These are phyloP conservation scores for Coelastrella sp. DNA, from an alignment of 139 green algal species.

Conservation along the genomic window DNA sequence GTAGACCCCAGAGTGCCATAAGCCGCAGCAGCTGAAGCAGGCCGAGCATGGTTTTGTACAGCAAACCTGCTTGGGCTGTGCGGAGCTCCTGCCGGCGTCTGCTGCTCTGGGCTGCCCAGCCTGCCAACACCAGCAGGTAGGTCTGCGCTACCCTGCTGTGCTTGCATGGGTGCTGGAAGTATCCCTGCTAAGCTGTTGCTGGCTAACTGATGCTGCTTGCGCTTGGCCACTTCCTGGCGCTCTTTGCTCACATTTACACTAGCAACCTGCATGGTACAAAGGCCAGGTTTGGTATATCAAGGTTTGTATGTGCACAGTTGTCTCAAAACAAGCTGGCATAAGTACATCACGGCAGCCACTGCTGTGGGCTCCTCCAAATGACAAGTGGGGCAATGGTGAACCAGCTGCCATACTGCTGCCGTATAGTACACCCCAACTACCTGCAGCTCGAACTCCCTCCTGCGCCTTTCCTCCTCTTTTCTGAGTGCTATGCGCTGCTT, in stretches of 20 bases:
- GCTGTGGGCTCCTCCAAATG: not conserved
- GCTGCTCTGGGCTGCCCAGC: constrained; percentile 3
- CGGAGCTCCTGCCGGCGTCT: not conserved
- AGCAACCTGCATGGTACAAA: constrained; percentile 1
- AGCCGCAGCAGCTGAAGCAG: not conserved
- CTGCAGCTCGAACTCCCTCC: constrained; percentile 33
- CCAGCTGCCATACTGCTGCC: no score
- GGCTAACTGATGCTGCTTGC: constrained; percentile 38
- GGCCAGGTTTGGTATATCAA: not conserved
- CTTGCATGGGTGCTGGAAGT: not conserved
- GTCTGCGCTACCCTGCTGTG: not conserved
- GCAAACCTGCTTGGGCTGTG: not conserved
- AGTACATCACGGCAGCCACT: not conserved
- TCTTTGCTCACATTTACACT: constrained; percentile 8
- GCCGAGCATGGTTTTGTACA: not conserved
- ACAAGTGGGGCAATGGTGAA: not conserved
- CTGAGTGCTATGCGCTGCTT: constrained; percentile 39
- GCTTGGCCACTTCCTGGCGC: constrained; percentile 30
- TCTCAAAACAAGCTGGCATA: not conserved
- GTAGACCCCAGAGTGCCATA: not conserved
- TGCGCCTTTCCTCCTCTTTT: constrained; percentile 31
- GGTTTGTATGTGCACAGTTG: not conserved
- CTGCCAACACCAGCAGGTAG: not conserved
- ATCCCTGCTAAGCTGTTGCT: constrained; percentile 40
- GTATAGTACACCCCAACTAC: not conserved